Evolutionary conservation across 805 yeast species (phyloP).

Genomic region (Barnettozyma sp.): DNA sequence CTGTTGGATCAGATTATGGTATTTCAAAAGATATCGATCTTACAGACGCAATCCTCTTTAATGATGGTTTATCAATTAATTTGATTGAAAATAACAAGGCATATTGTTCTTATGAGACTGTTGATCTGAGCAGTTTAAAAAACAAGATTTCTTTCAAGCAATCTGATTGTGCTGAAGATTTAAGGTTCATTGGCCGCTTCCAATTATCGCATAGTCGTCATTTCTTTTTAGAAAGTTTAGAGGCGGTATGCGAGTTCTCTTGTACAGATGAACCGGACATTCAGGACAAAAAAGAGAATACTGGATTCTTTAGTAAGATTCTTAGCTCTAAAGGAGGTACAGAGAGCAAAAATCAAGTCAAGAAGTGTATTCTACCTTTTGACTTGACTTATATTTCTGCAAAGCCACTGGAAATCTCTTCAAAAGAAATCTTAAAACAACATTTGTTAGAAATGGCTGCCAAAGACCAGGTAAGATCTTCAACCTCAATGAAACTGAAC

Average conservation of each 20-base stretch:
- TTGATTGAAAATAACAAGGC: conserved; percentile 27
- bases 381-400: conserved; percentile 34
- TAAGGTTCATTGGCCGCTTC: conserved; percentile 36
- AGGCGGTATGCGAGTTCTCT: conserved; percentile 35
- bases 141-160: conserved; percentile 29
- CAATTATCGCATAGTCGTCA: conserved; percentile 42
- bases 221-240: conserved; percentile 39
- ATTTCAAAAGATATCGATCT: conserved; percentile 31
- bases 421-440: conserved; percentile 38
- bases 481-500: conserved; percentile 56
- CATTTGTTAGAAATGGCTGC: conserved; percentile 47
- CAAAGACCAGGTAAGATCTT: conserved; percentile 48
- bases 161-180: conserved; percentile 33
- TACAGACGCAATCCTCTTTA: conserved; percentile 25
- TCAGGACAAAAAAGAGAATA: conserved; percentile 7
- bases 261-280: conserved; percentile 5
- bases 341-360: conserved; percentile 17
- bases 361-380: conserved; percentile 17
- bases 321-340: conserved; percentile 17
- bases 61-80: conserved; percentile 29
- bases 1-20: conserved; percentile 37
- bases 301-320: conserved; percentile 16
- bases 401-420: conserved; percentile 41
- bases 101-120: conserved; percentile 22
- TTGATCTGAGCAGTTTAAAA: conserved; percentile 8